Conservation (phyloP, 2,329 filamentous ascomycete species). For the Dothistroma septosporum region DNA sequence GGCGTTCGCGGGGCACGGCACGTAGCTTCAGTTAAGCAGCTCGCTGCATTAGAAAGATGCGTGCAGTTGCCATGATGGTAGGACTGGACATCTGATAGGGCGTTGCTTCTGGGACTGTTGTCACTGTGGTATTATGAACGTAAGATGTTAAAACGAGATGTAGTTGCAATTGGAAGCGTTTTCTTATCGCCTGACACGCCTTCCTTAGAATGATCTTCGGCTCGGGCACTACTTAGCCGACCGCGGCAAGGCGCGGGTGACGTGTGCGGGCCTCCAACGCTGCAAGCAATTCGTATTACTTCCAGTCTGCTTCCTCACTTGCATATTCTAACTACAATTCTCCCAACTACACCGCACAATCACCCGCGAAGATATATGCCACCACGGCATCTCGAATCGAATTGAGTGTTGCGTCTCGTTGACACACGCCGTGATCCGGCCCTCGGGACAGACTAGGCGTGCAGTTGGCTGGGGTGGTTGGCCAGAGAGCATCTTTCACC, state of each 20-base stretch:
- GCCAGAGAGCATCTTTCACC: not conserved
- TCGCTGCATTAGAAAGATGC: slow-evolving; percentile 3
- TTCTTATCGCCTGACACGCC: not conserved
- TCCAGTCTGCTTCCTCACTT: not conserved
- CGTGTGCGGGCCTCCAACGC: not conserved
- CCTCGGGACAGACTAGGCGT: not conserved
- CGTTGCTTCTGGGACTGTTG: not conserved
- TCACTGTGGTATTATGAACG: not conserved
- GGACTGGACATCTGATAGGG: not conserved
- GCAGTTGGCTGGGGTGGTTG: not conserved
- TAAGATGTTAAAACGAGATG: not conserved
- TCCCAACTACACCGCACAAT: not conserved
- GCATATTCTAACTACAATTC: not conserved
- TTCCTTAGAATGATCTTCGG: too few species aligned
- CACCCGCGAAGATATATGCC: not conserved
- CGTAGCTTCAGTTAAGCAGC: not conserved
- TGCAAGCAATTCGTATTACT: not conserved
- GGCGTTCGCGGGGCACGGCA: not conserved
- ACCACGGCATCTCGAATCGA: not conserved
- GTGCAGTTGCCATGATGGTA: slow-evolving; percentile 1
- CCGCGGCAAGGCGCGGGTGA: not conserved
- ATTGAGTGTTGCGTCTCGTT: not conserved
- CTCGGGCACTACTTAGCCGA: not conserved
- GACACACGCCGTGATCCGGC: not conserved
- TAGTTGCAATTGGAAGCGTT: not conserved